These are phyloP conservation scores for Plenodomus lindquistii DNA, from an alignment of 2,329 filamentous ascomycete species.

Conservation along the genomic window DNA sequence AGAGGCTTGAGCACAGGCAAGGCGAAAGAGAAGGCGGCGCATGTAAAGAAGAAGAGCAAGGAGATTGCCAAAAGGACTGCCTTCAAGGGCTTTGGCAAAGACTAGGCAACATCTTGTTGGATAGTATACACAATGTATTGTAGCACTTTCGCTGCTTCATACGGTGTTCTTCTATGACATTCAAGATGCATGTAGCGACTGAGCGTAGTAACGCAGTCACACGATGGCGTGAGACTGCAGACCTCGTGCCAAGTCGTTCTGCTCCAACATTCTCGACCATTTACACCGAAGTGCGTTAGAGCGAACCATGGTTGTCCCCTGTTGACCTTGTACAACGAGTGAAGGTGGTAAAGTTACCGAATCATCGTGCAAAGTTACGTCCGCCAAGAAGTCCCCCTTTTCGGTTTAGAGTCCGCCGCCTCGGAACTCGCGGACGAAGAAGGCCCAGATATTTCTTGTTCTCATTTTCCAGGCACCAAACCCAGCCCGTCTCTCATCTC, in stretches of 20 bases:
- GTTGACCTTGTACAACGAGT: too few relatives aligned
- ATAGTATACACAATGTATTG: neutral
- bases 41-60: slow-evolving; percentile 31
- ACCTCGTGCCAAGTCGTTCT: too few relatives aligned
- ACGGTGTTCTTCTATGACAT: neutral
- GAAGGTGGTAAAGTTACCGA: too few relatives aligned
- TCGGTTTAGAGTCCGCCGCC: slow-evolving; percentile 23
- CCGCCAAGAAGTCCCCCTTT: slow-evolving; percentile 29
- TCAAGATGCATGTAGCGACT: neutral
- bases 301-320: too few relatives aligned
- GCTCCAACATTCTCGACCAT: too few relatives aligned
- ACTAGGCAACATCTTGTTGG: neutral
- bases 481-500: neutral
- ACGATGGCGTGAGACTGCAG: too few relatives aligned
- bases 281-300: too few relatives aligned
- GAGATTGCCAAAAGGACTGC: slow-evolving; percentile 19
- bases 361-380: neutral
- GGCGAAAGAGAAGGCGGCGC: slow-evolving; percentile 37
- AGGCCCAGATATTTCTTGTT: slow-evolving; percentile 15
- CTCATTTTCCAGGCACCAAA: slow-evolving; percentile 14
- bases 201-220: too few relatives aligned
- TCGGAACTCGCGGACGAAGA: slow-evolving; percentile 28
- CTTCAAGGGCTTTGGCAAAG: slow-evolving; percentile 16
- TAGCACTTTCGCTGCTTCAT: neutral
- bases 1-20: slow-evolving; percentile 54